Base-by-base conservation (phyloP, 352 stramenopile genomes). In the Elongisporangium undulatum region DNA sequence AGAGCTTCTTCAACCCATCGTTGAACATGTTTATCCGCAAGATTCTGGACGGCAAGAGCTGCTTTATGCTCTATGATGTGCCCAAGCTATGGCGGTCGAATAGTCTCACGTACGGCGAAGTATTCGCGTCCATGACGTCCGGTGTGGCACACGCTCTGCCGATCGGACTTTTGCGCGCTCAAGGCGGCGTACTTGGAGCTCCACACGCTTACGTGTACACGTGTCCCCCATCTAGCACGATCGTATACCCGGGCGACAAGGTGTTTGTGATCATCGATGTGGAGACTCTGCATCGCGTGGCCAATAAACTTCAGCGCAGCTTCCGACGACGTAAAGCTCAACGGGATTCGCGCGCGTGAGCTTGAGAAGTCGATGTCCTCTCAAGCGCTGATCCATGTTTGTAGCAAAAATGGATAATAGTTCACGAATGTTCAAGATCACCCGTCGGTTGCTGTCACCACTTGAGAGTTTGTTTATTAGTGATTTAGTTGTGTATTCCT, bases 1-100 rank as follows among this genome's bases (percentile, higher is more conserved):
- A 95, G 61, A 94, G 82, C 59, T 95, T 92, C 61, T 94, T 92
- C 67, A 92, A 95, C 49, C 80, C 83, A 39, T 93, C 83, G 17
- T 64, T 95, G n/a, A 92, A 95, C 61, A 67, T 71, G 55, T 94
- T 95, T 26, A 85, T 95, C 22, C 79, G 79, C 13, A 86, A 87
- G 58, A 91, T 92, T 60, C 68, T 95, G 8, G 82, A 94, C 58
- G 86, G 86, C 23, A 91, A 88, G 55, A 91, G 82, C 64, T 92
- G 85, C 45, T 95, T 95, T 53, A 89, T 90, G 62, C 70, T 93
- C 3, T 95, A 94, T 59, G 72, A 90, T 22, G 48, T 95, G 4
- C 86, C 86, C 0, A 75, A 79, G 52, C 51, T 75, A n/a, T 74
- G 85, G 59, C 78, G 82, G 13, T 59, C 64, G 0, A 67, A 61